A percentile compares a stretch with the other conserved stretches of the same genome.
phyloP scores from a whole-genome alignment of 1,284 basidiomycete genomes.

The Ustilago esculenta region DNA sequence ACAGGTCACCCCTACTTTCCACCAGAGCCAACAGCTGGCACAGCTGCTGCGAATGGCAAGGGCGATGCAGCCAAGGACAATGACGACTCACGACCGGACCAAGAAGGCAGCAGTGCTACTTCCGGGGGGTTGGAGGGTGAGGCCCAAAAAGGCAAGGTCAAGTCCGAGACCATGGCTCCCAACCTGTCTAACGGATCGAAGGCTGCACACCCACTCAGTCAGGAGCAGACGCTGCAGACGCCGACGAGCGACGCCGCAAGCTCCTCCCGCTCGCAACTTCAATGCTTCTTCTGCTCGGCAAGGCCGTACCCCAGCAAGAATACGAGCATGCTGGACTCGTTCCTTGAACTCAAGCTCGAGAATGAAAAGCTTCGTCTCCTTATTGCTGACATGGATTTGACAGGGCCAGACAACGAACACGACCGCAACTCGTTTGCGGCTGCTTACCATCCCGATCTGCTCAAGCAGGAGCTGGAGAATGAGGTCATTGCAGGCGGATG shows the following conservation, averaged over 20 bases:
- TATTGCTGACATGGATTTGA: slow-evolving; percentile 48
- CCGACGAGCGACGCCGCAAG: slow-evolving; percentile 36
- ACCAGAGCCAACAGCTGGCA: slow-evolving; percentile 23
- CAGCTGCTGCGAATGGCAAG: slow-evolving; percentile 1
- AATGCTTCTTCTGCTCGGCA: slow-evolving; percentile 60
- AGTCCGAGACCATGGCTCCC: slow-evolving; percentile 28
- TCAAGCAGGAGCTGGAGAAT: slow-evolving; percentile 47
- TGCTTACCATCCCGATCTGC: slow-evolving; percentile 43
- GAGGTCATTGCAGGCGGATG: slow-evolving; percentile 20
- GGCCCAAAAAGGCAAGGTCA: slow-evolving; percentile 20
- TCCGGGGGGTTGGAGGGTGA: slow-evolving; percentile 9
- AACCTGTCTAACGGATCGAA: slow-evolving; percentile 24
- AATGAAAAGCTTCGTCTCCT: slow-evolving; percentile 57
- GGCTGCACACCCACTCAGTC: slow-evolving; percentile 34
- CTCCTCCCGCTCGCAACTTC: slow-evolving; percentile 26
- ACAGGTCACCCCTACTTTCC: slow-evolving; percentile 59
- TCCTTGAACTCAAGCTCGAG: slow-evolving; percentile 63
- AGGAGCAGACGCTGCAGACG: slow-evolving; percentile 38
- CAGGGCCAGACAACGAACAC: slow-evolving; percentile 28
- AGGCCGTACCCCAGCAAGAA: slow-evolving; percentile 60
- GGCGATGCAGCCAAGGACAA: slow-evolving; percentile 12
- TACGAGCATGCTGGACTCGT: slow-evolving; percentile 61
- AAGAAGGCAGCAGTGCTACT: slow-evolving; percentile 1
- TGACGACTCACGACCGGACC: slow-evolving; percentile 5
- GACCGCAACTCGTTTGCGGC: slow-evolving; percentile 25